Conservation (phyloP, 768 basidiomycete genomes). For the Leccinellum luteum region DNA sequence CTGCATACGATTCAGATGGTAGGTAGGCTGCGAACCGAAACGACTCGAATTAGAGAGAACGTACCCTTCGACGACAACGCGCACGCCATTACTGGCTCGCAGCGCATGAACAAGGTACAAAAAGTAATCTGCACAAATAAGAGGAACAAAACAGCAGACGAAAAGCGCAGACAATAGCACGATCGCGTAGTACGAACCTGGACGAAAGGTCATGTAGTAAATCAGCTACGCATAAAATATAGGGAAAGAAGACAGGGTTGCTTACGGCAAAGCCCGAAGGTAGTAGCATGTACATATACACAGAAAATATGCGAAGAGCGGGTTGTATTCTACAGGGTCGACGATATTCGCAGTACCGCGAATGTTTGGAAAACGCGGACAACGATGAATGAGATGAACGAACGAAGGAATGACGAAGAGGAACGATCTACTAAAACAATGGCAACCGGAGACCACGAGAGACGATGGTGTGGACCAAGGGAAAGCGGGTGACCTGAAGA, state of each 20-base stretch:
- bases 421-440: slow-evolving; percentile 29
- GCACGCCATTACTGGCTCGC: not conserved
- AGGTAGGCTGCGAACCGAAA: not conserved
- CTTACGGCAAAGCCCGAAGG: slow-evolving; percentile 1
- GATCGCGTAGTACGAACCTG: slow-evolving; percentile 4
- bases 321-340: slow-evolving; percentile 24
- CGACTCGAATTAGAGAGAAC: not conserved
- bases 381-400: slow-evolving; percentile 5
- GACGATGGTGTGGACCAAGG: slow-evolving; percentile 12
- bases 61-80: not conserved
- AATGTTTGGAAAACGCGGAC: slow-evolving; percentile 2
- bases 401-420: slow-evolving; percentile 5
- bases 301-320: slow-evolving; percentile 23
- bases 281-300: slow-evolving; percentile 30
- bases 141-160: slow-evolving; percentile 6
- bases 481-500: slow-evolving; percentile 13
- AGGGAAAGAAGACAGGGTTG: not conserved
- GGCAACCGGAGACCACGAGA: slow-evolving; percentile 10
- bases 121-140: not conserved
- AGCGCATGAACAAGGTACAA: not conserved
- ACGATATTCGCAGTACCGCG: slow-evolving; percentile 14
- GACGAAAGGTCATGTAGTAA: slow-evolving; percentile 8
- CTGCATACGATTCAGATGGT: not conserved
- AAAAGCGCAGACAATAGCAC: slow-evolving; percentile 8
- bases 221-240: slow-evolving; percentile 24